Percentiles rank a stretch among this genome's conserved stretches.
These are phyloP conservation scores for Podospora pseudoanserina DNA, from an alignment of 495 filamentous ascomycete genomes.

Conservation along the genomic window DNA sequence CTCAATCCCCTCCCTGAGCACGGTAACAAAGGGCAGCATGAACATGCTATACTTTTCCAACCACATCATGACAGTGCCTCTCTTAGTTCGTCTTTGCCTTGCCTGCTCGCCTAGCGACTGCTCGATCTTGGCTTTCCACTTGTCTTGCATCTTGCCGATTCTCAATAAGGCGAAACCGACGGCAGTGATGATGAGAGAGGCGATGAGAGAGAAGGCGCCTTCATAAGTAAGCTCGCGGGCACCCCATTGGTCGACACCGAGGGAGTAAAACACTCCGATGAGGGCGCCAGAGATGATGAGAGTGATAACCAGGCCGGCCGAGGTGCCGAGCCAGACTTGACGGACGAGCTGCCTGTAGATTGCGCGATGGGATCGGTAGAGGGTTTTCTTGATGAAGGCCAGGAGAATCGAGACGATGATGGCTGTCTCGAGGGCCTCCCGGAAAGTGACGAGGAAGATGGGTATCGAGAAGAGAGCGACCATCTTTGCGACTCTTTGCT, in stretches of 20 bases:
- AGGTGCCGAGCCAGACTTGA: slow-evolving; percentile 75
- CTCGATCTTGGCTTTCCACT: slow-evolving; percentile 78
- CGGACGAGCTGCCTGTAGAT: slow-evolving; percentile 63
- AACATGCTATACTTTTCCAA: slow-evolving; percentile 80
- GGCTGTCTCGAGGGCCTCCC: slow-evolving; percentile 75
- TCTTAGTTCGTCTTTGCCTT: slow-evolving; percentile 22
- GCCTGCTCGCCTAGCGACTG: slow-evolving; percentile 54
- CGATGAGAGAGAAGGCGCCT: slow-evolving; percentile 66
- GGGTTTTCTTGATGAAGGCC: slow-evolving; percentile 74
- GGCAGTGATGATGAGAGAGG: slow-evolving; percentile 70
- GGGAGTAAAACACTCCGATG: slow-evolving; percentile 75
- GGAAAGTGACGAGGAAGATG: slow-evolving; percentile 83
- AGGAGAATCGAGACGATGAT: slow-evolving; percentile 82
- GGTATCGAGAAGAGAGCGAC: slow-evolving; percentile 63
- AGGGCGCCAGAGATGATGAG: slow-evolving; percentile 65
- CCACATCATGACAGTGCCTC: slow-evolving; percentile 56
- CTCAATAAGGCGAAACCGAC: slow-evolving; percentile 75
- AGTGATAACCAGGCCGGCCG: slow-evolving; percentile 61
- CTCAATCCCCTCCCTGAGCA: slow-evolving; percentile 79
- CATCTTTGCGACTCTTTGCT: slow-evolving; percentile 28
- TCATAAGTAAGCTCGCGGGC: slow-evolving; percentile 73
- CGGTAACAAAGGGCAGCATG: slow-evolving; percentile 74
- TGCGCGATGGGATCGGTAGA: slow-evolving; percentile 58
- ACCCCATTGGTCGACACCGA: slow-evolving; percentile 63
- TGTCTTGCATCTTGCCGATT: slow-evolving; percentile 80